These are phyloP conservation scores for Wickerhamiella musiphila DNA, from an alignment of 805 yeast species.

Conservation along the genomic window DNA sequence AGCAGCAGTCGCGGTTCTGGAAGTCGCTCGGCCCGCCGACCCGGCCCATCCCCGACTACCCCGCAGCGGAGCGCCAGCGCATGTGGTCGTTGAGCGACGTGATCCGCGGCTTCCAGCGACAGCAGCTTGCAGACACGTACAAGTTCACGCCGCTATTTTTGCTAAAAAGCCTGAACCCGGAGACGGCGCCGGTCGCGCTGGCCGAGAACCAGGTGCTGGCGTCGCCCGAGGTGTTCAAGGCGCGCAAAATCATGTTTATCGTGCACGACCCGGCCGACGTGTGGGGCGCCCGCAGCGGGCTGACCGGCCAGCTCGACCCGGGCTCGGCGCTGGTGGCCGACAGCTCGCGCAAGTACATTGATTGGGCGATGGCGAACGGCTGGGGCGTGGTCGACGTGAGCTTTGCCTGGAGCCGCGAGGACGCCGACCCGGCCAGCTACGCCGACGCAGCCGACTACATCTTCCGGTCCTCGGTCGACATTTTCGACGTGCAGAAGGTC, in stretches of 20 bases:
- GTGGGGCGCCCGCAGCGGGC: slow-evolving; percentile 64
- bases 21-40: slow-evolving; percentile 18
- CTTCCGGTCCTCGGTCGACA: slow-evolving; percentile 83
- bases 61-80: background rate
- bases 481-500: slow-evolving; percentile 51
- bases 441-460: slow-evolving; percentile 64
- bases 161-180: too few relatives aligned
- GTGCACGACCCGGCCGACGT: slow-evolving; percentile 87
- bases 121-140: slow-evolving; percentile 31
- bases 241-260: slow-evolving; percentile 46
- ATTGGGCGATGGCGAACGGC: slow-evolving; percentile 43
- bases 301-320: slow-evolving; percentile 58
- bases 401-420: slow-evolving; percentile 42
- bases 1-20: slow-evolving; percentile 77
- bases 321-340: slow-evolving; percentile 60
- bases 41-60: too few relatives aligned
- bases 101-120: slow-evolving; percentile 52
- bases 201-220: slow-evolving; percentile 51
- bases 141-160: slow-evolving; percentile 57
- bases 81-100: slow-evolving; percentile 40
- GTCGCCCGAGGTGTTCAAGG: slow-evolving; percentile 43
- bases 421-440: too few relatives aligned
- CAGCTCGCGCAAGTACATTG: slow-evolving; percentile 49
- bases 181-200: slow-evolving; percentile 29
- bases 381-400: slow-evolving; percentile 75